These are phyloP conservation scores for Ophiostoma piceae DNA, from an alignment of 2,329 filamentous ascomycete genomes.

Conservation along the genomic window DNA sequence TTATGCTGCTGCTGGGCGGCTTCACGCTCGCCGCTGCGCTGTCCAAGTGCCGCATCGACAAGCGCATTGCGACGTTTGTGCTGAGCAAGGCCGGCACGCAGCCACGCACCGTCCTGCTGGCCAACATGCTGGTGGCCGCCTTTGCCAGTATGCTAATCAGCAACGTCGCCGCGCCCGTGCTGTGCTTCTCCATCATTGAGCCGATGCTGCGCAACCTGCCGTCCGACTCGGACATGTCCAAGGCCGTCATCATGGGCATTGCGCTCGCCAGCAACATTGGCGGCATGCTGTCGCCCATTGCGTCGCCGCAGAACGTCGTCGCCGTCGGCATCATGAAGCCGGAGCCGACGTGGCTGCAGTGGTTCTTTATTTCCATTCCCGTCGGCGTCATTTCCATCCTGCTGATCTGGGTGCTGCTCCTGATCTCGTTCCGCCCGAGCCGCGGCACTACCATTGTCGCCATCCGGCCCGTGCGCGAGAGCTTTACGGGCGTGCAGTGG, in stretches of 20 bases:
- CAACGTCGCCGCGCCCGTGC: slow-evolving; percentile 92
- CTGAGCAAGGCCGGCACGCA: slow-evolving; percentile 92
- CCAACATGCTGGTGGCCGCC: slow-evolving; percentile 97
- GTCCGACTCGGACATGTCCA: slow-evolving; percentile 85
- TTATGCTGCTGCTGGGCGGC: slow-evolving; percentile 93
- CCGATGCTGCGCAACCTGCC: slow-evolving; percentile 92
- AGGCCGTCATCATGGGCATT: slow-evolving; percentile 90
- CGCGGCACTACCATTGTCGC: slow-evolving; percentile 84
- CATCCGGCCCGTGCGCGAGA: slow-evolving; percentile 83
- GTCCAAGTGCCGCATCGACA: slow-evolving; percentile 96
- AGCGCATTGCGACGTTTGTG: slow-evolving; percentile 92
- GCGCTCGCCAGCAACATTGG: slow-evolving; percentile 93
- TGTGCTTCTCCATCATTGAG: slow-evolving; percentile 98
- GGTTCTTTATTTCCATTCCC: slow-evolving; percentile 94
- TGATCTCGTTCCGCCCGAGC: slow-evolving; percentile 79
- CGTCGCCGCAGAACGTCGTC: slow-evolving; percentile 95
- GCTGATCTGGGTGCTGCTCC: slow-evolving; percentile 80
- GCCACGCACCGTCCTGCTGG: slow-evolving; percentile 82
- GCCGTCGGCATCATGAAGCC: slow-evolving; percentile 94
- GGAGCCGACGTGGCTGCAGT: slow-evolving; percentile 84
- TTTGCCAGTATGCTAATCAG: slow-evolving; percentile 99
- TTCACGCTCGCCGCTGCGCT: slow-evolving; percentile 93
- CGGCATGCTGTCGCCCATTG: slow-evolving; percentile 93
- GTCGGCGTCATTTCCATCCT: slow-evolving; percentile 86
- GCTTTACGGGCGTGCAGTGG: slow-evolving; percentile 83